phyloP scores from a whole-genome alignment of 1,139 yeast species.

The Hyphopichia buzzinii region DNA sequence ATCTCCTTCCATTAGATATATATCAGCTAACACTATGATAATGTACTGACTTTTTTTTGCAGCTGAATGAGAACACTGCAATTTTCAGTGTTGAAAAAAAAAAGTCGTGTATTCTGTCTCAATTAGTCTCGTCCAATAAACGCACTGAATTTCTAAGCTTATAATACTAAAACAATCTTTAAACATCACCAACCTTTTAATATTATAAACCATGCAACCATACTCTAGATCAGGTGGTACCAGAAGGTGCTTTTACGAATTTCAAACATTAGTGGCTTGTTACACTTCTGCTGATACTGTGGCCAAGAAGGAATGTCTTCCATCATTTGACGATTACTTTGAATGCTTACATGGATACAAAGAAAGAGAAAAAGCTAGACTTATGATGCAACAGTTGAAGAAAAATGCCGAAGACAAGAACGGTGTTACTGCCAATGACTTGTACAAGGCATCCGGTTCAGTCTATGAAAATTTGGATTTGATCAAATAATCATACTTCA shows the following conservation, averaged over 20 bases:
- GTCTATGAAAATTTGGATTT: slow-evolving; percentile 48
- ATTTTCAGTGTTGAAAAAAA: background rate
- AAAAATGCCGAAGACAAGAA: slow-evolving; percentile 39
- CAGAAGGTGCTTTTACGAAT: slow-evolving; percentile 50
- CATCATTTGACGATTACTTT: slow-evolving; percentile 46
- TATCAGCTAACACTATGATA: too few relatives aligned
- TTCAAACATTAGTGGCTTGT: slow-evolving; percentile 46
- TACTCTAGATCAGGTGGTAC: slow-evolving; percentile 51
- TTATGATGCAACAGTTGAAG: slow-evolving; percentile 47
- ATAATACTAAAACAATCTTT: too few relatives aligned
- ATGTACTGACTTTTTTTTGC: too few relatives aligned
- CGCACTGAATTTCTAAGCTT: slow-evolving; percentile 4
- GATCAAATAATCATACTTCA: slow-evolving; percentile 18
- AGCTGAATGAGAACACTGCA: too few relatives aligned
- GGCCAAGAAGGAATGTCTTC: slow-evolving; percentile 42
- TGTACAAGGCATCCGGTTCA: slow-evolving; percentile 43
- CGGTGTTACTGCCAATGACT: slow-evolving; percentile 45
- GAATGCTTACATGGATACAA: slow-evolving; percentile 50
- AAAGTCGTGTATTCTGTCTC: background rate
- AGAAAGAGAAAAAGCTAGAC: slow-evolving; percentile 47
- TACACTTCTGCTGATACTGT: slow-evolving; percentile 48
- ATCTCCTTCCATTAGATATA: too few relatives aligned
- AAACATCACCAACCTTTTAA: too few relatives aligned
- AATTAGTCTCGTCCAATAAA: slow-evolving; percentile 3
- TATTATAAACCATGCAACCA: slow-evolving; percentile 52